Conservation (phyloP, 495 filamentous ascomycete genomes). For the Trichoderma virens region DNA sequence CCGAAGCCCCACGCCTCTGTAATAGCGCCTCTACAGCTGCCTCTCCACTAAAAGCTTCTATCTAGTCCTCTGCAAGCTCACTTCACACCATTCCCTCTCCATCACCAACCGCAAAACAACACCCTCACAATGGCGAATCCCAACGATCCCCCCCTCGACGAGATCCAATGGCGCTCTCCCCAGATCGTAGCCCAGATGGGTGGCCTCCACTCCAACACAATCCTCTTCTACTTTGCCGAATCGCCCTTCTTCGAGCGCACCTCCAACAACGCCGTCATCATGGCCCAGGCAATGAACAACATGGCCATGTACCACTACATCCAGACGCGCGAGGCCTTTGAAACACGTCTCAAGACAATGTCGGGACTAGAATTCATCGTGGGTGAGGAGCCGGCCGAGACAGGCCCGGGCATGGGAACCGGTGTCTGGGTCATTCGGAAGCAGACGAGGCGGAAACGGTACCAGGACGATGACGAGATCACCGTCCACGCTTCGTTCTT, state of each 20-base stretch:
- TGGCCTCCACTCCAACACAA: slow-evolving; percentile 53
- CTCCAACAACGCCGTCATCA: slow-evolving; percentile 77
- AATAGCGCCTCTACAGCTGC: neutral
- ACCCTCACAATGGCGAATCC: slow-evolving; percentile 20
- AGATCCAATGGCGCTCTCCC: slow-evolving; percentile 67
- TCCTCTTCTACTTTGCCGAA: slow-evolving; percentile 83
- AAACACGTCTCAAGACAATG: slow-evolving; percentile 66
- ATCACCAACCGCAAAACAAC: neutral
- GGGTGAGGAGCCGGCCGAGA: slow-evolving; percentile 65
- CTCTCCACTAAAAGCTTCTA: slow-evolving; percentile 7
- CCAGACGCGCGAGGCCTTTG: slow-evolving; percentile 69
- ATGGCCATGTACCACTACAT: slow-evolving; percentile 47
- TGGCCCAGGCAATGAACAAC: slow-evolving; percentile 68
- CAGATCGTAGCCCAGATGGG: slow-evolving; percentile 50
- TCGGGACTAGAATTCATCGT: slow-evolving; percentile 78
- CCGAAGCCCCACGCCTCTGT: neutral
- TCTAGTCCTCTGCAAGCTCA: slow-evolving; percentile 1
- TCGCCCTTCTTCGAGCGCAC: slow-evolving; percentile 88
- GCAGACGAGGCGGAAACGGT: slow-evolving; percentile 63
- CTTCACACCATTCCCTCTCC: neutral
- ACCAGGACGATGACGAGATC: slow-evolving; percentile 53
- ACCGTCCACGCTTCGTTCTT: slow-evolving; percentile 72
- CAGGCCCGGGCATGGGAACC: slow-evolving; percentile 51
- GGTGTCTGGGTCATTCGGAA: slow-evolving; percentile 92
- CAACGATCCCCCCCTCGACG: slow-evolving; percentile 59